Evolutionary conservation across 345 rosid species (phyloP), one percentile per base, ranked within the genome.

Genomic region (Conringia planisiliqua): DNA sequence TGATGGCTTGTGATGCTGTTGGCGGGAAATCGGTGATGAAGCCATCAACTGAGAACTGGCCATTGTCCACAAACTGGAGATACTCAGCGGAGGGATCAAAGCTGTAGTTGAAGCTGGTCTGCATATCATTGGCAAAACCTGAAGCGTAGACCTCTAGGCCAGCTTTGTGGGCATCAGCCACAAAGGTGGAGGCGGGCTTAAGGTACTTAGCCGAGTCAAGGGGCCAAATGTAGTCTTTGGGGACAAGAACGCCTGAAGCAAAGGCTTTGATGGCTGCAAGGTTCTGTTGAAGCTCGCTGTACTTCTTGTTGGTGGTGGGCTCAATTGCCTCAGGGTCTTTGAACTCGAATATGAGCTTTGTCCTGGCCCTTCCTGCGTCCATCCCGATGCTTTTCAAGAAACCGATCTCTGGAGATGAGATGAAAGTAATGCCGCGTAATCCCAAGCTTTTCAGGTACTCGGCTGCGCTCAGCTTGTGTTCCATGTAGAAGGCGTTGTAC

Each of bases 1-100:
- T 72, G 10, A 89, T 79, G 72, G 92, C 79, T 77, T 73, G 82
- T 71, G 92, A 81, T 64, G 99, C 96, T 30, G 97, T 85, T 17
- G 87, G 80, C 5, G 97, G 90, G 73, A 90, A 95, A 83, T 92
- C 99, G 0, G 97, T 85, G 64, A 95, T 33, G 63, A 92, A 3
- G 11, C 97, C 99, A 72, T 95, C 97, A 44, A 95, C 92, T 9
- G 90, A 81, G 61, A 85, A 85, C 73, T 85, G 63, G n/a, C 82
- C 63, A 62, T 87, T 82, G 72, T 84, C 83, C 4, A 89, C 76
- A 62, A 88, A 95, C 42, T 86, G 78, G 70, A 83, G 78, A 78
- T 92, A 92, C 84, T 92, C 99, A 14, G 76, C 10, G 0, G 83
- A 50, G 13, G 97, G 99, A 77, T 92, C 97, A 29, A 81, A 90